A percentile compares a stretch with the other conserved stretches of the same genome.
These are phyloP conservation scores for Geum urbanum DNA, from an alignment of 306 rosid genomes.

Conservation along the genomic window DNA sequence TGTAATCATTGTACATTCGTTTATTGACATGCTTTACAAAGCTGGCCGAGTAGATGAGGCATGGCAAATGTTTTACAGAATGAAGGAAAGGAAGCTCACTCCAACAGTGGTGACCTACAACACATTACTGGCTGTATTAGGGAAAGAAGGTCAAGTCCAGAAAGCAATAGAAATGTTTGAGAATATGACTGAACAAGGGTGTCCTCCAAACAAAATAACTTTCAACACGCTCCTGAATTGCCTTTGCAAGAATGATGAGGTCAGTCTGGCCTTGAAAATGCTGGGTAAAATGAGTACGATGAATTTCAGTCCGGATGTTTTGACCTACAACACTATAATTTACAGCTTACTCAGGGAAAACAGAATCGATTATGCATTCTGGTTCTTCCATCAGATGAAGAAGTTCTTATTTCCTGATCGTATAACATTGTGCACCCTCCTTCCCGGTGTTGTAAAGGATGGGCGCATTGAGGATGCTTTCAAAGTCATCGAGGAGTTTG, in stretches of 20 bases:
- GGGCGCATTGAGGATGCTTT: slow-evolving; percentile 61
- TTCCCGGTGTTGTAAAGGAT: slow-evolving; percentile 65
- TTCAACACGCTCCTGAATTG: slow-evolving; percentile 77
- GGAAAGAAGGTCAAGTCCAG: slow-evolving; percentile 68
- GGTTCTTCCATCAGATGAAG: slow-evolving; percentile 96
- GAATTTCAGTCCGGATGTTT: slow-evolving; percentile 75
- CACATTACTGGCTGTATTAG: slow-evolving; percentile 73
- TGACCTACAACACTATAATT: slow-evolving; percentile 81
- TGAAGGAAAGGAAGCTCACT: slow-evolving; percentile 77
- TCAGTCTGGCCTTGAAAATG: slow-evolving; percentile 67
- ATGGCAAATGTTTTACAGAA: slow-evolving; percentile 74
- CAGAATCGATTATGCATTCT: slow-evolving; percentile 62
- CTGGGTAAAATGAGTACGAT: slow-evolving; percentile 58
- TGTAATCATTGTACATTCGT: slow-evolving; percentile 65
- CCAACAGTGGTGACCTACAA: slow-evolving; percentile 93
- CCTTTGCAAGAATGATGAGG: slow-evolving; percentile 84
- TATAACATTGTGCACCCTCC: slow-evolving; percentile 80
- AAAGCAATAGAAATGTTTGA: slow-evolving; percentile 62
- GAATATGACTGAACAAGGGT: slow-evolving; percentile 62
- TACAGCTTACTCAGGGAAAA: slow-evolving; percentile 68
- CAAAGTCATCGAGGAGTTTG: slow-evolving; percentile 52
- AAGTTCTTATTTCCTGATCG: slow-evolving; percentile 74
- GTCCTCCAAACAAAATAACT: slow-evolving; percentile 76
- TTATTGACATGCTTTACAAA: slow-evolving; percentile 88
- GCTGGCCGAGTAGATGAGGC: slow-evolving; percentile 77